These are phyloP conservation scores for Elongisporangium undulatum DNA, from an alignment of 352 stramenopile species.

Conservation along the genomic window DNA sequence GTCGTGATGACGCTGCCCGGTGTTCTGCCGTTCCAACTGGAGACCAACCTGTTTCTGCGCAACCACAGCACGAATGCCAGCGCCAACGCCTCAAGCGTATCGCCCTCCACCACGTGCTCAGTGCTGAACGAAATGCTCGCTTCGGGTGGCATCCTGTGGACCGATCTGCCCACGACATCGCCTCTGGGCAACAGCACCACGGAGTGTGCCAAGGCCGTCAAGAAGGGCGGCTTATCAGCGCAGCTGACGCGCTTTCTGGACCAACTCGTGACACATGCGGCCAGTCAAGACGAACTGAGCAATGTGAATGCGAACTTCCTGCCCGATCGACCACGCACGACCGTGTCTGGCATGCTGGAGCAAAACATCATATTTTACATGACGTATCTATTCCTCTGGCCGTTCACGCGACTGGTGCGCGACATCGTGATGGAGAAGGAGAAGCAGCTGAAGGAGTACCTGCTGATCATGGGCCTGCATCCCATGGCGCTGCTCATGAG, in stretches of 20 bases:
- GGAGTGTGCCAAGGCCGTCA: constrained; percentile 22
- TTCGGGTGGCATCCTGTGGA: constrained; percentile 30
- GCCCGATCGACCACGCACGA: constrained; percentile 36
- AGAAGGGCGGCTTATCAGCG: constrained; percentile 15
- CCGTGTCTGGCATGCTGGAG: constrained; percentile 39
- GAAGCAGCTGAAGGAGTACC: constrained; percentile 83
- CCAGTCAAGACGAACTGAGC: constrained; percentile 29
- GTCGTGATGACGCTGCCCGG: constrained; percentile 27
- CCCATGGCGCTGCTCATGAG: constrained; percentile 67
- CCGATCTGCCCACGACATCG: constrained; percentile 29
- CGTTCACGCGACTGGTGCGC: constrained; percentile 79
- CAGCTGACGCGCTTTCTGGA: constrained; percentile 27
- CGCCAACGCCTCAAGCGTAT: constrained; percentile 4
- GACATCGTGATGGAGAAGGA: constrained; percentile 90
- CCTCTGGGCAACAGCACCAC: constrained; percentile 22
- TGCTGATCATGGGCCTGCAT: constrained; percentile 87
- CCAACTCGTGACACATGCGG: constrained; percentile 21
- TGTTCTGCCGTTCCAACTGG: constrained; percentile 50
- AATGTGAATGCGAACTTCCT: constrained; percentile 36
- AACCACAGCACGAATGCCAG: constrained; percentile 7
- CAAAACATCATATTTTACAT: constrained; percentile 68
- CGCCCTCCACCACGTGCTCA: constrained; percentile 22
- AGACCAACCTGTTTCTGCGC: constrained; percentile 47
- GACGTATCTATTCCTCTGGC: constrained; percentile 83
- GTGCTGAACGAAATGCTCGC: constrained; percentile 47